phyloP scores from a whole-genome alignment of 805 yeast species.

The Ogataea thermomethanolica region DNA sequence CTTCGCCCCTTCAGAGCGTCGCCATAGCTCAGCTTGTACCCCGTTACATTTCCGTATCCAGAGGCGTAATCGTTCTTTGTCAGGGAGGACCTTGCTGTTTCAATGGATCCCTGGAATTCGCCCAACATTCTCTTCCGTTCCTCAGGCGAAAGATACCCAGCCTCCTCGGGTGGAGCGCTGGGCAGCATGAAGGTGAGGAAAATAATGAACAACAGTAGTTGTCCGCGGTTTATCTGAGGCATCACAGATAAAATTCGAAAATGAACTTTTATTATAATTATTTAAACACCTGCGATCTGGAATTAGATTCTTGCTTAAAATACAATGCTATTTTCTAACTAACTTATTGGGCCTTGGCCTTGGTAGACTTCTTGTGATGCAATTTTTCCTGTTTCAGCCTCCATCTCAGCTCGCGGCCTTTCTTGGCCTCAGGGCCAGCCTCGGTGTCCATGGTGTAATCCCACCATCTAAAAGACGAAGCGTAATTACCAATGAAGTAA shows the following conservation, averaged over 20 bases:
- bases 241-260: neutral
- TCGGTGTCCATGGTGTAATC: conserved; percentile 51
- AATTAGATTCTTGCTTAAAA: too few relatives aligned
- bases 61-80: conserved; percentile 39
- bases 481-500: conserved; percentile 56
- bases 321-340: too few relatives aligned
- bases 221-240: conserved; percentile 28
- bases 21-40: conserved; percentile 61
- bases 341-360: neutral
- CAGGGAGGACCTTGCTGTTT: conserved; percentile 33
- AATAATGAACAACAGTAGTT: conserved; percentile 34
- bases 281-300: too few relatives aligned
- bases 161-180: conserved; percentile 34
- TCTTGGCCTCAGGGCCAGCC: conserved; percentile 53
- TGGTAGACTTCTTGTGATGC: conserved; percentile 20
- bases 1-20: conserved; percentile 48
- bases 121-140: conserved; percentile 29
- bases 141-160: conserved; percentile 25
- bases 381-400: conserved; percentile 38
- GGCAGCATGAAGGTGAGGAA: conserved; percentile 41
- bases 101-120: conserved; percentile 35
- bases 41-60: conserved; percentile 73
- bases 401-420: conserved; percentile 43
- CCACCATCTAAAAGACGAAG: conserved; percentile 59
- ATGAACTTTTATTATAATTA: neutral